Evolutionary conservation across 2,329 filamentous ascomycete genomes (phyloP), one percentile per base, ranked within the genome.

Genomic region (Botrytis byssoidea): DNA sequence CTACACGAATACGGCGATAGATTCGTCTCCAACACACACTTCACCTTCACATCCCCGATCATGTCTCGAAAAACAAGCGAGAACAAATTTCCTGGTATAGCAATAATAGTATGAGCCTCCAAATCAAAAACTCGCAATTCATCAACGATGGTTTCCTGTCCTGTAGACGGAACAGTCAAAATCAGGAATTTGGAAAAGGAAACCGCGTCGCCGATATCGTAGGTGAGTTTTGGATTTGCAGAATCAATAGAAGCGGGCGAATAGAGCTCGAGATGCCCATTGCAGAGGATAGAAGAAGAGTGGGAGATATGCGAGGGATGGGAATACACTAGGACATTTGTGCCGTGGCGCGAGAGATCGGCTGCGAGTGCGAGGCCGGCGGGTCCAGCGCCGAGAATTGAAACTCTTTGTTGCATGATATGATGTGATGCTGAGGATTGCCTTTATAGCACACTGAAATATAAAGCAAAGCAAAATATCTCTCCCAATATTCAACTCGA

Each of bases 361-460:
- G 74, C 70, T 20, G 73, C 73, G 6, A 75, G 73, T 2, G 74
- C 74, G 61, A 75, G 73, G 5, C 74, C 74, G 14, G 74, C 69
- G 18, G 74, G 73, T 1, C 74, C 74, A 16, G 73, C 74, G 46
- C 74, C 74, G 12, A 75, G 18, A 35, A 75, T 75, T n/a, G 46
- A 74, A n/a, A 75, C 72, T 59, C 72, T 71, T 6, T n/a, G 72
- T 57, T 74, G 74, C 40, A 55, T 69, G 32, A 22, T 40, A 10
- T 55, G 51, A 57, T 32, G 55, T 32, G n/a, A 57, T 16, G 29
- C 25, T 57, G 3, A 57, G 55, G n/a, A 18, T 8, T 22, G 44
- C 8, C 12, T n/a, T 2, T n/a, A 5, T 25, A 51, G 6, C 1
- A 8, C 5, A 29, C 51, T 29, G 25, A 12, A 16, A 5, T n/a